phyloP scores from a whole-genome alignment of 1,139 yeast species.

The Torulaspora pretoriensis region DNA sequence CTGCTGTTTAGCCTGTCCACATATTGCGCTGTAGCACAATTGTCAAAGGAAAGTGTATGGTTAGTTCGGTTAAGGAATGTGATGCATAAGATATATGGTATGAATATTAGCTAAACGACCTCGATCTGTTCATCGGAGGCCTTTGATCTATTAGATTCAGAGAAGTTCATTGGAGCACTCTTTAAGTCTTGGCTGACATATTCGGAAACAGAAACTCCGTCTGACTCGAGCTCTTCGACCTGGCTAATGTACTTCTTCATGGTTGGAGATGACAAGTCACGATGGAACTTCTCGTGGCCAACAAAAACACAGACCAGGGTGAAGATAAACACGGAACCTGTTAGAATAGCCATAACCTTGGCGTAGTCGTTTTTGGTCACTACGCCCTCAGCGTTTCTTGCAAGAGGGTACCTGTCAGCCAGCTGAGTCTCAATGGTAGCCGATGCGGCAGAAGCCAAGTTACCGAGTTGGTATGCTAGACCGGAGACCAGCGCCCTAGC shows the following conservation, averaged over 20 bases:
- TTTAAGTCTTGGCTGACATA: constrained; percentile 8
- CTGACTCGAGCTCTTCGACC: constrained; percentile 23
- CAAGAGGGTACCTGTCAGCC: constrained; percentile 53
- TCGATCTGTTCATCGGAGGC: constrained; percentile 11
- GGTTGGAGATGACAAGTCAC: constrained; percentile 32
- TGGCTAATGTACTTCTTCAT: constrained; percentile 29
- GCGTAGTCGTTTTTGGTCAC: constrained; percentile 39
- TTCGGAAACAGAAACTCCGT: constrained; percentile 11
- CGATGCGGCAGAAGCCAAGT: constrained; percentile 78
- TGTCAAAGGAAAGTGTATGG: neutral
- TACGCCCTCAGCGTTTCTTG: constrained; percentile 20
- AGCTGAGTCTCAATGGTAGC: constrained; percentile 75
- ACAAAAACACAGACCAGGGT: constrained; percentile 43
- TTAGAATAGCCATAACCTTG: constrained; percentile 55
- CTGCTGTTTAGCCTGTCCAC: too few species aligned
- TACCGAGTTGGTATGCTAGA: constrained; percentile 76
- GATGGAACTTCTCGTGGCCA: constrained; percentile 51
- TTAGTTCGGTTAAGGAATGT: neutral
- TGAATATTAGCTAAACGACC: constrained; percentile 2
- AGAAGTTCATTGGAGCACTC: constrained; percentile 6
- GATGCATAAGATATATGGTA: neutral
- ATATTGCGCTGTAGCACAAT: too few species aligned
- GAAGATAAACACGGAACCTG: constrained; percentile 55
- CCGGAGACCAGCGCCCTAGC: constrained; percentile 55
- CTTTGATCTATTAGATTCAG: constrained; percentile 10